phyloP scores from a whole-genome alignment of 345 rosid species.

The Eucalyptus sideroxylon region DNA sequence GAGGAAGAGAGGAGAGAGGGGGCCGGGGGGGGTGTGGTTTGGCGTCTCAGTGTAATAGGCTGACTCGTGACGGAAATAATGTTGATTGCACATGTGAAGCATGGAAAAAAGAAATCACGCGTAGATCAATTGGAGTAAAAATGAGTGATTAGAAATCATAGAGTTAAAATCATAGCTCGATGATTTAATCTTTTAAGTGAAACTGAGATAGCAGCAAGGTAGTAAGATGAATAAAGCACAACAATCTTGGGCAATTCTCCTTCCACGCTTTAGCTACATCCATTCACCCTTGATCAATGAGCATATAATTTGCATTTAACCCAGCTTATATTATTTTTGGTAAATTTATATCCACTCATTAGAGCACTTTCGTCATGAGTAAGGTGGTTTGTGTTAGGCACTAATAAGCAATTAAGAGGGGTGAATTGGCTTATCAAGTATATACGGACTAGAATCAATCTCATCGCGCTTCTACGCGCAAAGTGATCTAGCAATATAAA shows the following conservation, averaged over 20 bases:
- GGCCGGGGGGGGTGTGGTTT: rapidly evolving
- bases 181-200: neutral
- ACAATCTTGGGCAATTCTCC: neutral
- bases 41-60: too few species aligned
- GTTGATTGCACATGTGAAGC: neutral
- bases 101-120: neutral
- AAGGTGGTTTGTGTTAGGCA: too few species aligned
- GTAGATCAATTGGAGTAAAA: neutral
- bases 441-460: neutral
- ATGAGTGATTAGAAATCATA: neutral
- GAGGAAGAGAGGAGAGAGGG: too few species aligned
- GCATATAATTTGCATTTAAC: neutral
- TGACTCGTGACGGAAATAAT: neutral
- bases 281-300: neutral
- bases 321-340: neutral
- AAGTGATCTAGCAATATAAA: neutral
- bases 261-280: neutral
- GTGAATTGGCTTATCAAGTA: neutral
- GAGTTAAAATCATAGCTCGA: neutral
- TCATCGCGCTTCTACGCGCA: neutral
- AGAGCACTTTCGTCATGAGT: neutral
- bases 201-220: neutral
- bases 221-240: neutral
- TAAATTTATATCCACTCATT: neutral
- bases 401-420: neutral